A percentile compares a stretch with the other conserved stretches of the same genome.
phyloP scores from a whole-genome alignment of 1,284 basidiomycete genomes.

The Puccinia horiana region DNA sequence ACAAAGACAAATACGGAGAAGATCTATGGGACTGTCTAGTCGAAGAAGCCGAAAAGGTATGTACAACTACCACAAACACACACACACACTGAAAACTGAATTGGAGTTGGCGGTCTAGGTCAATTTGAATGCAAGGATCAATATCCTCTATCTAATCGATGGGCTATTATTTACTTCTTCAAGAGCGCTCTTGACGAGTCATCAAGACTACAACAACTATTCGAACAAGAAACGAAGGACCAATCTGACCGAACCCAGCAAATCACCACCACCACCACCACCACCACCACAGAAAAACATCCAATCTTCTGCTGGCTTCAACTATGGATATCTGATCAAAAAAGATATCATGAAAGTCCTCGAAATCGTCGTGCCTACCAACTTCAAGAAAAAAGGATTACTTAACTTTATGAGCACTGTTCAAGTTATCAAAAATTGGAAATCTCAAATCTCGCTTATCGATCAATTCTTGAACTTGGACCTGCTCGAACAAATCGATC shows the following conservation, averaged over 20 bases:
- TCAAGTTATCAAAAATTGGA: constrained; percentile 36
- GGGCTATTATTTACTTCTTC: constrained; percentile 53
- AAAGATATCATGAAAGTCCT: constrained; percentile 11
- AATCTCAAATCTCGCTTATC: constrained; percentile 12
- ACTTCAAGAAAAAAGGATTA: constrained; percentile 18
- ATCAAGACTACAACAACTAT: not conserved
- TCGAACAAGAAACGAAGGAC: not conserved
- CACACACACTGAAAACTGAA: not conserved
- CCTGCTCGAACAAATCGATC: constrained; percentile 13
- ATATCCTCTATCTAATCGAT: constrained; percentile 55
- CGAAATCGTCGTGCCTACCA: constrained; percentile 16
- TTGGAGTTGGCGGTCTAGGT: constrained; percentile 39
- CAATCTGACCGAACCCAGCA: not conserved
- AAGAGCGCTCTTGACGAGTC: constrained; percentile 30
- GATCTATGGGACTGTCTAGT: constrained; percentile 55
- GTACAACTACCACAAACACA: not conserved
- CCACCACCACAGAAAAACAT: not conserved
- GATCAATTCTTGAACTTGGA: not conserved
- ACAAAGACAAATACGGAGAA: constrained; percentile 48
- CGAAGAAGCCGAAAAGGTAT: constrained; percentile 50
- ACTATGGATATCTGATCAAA: not conserved
- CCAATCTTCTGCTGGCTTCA: not conserved
- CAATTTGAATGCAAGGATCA: constrained; percentile 54
- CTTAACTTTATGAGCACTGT: constrained; percentile 30
- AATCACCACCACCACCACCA: not conserved